These are phyloP conservation scores for Fusarium beomiforme DNA, from an alignment of 2,329 filamentous ascomycete genomes.

Conservation along the genomic window DNA sequence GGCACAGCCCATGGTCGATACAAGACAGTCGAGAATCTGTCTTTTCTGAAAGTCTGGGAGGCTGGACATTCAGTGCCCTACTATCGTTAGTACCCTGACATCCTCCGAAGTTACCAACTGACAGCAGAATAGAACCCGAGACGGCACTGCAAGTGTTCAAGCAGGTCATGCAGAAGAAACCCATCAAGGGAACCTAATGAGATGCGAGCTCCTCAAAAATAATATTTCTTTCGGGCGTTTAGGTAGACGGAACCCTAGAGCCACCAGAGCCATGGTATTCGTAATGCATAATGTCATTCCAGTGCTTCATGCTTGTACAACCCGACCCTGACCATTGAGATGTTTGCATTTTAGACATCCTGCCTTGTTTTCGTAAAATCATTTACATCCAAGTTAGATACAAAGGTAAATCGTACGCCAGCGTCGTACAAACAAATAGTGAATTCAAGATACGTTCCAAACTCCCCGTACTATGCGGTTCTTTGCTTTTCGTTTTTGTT, in stretches of 20 bases:
- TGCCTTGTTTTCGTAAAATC: neutral
- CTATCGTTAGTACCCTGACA: constrained; percentile 45
- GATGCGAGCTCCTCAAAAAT: neutral
- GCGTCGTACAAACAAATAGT: constrained; percentile 2
- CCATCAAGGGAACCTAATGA: constrained; percentile 32
- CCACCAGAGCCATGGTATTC: neutral
- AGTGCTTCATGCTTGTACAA: neutral
- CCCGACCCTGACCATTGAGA: neutral
- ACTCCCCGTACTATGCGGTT: constrained; percentile 25
- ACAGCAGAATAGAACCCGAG: constrained; percentile 36
- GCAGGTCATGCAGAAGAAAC: constrained; percentile 40
- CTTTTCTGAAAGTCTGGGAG: constrained; percentile 67
- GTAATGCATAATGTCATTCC: constrained; percentile 1
- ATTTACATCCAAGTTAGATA: neutral
- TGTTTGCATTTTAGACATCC: neutral
- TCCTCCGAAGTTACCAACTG: neutral
- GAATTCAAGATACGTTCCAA: constrained; percentile 17
- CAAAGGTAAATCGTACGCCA: constrained; percentile 12
- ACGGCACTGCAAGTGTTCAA: constrained; percentile 43
- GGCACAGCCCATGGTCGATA: constrained; percentile 59
- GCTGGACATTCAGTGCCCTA: constrained; percentile 66
- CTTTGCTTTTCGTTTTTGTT: neutral
- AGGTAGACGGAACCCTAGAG: neutral
- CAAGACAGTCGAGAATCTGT: constrained; percentile 64
- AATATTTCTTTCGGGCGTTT: neutral